Percentiles rank a stretch among this genome's conserved stretches.
Evolutionary conservation across 2,329 filamentous ascomycete genomes (phyloP).

Genomic region (Tolypocladium guangdongense): DNA sequence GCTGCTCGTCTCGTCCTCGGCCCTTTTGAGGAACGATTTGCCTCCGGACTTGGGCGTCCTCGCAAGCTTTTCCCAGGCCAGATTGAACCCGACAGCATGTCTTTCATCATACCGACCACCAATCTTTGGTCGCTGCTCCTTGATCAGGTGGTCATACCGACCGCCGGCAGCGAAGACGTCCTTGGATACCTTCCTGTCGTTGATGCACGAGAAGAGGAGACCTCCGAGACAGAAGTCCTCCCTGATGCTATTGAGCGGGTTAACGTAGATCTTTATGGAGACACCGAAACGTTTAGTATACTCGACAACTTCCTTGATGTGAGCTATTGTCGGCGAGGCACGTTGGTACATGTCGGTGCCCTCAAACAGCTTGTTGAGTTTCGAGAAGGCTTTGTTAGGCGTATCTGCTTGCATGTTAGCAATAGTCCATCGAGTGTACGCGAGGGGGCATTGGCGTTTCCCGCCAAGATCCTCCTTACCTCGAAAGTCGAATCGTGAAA

Average conservation of each 20-base stretch:
- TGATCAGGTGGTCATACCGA: conserved; percentile 82
- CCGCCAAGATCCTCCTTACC: conserved; percentile 30
- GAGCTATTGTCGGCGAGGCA: conserved; percentile 64
- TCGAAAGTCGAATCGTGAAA: conserved; percentile 85
- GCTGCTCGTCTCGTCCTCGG: conserved; percentile 49
- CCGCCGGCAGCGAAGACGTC: conserved; percentile 91
- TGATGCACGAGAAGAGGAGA: conserved; percentile 81
- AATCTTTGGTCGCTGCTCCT: conserved; percentile 65
- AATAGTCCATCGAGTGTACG: conserved; percentile 3
- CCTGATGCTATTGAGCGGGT: conserved; percentile 77
- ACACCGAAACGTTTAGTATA: conserved; percentile 70
- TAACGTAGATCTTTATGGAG: conserved; percentile 69
- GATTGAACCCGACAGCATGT: conserved; percentile 84
- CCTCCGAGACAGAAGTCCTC: conserved; percentile 84
- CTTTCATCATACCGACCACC: conserved; percentile 51
- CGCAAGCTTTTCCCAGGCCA: conserved; percentile 76
- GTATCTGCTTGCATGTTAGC: conserved; percentile 28
- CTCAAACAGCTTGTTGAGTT: conserved; percentile 49
- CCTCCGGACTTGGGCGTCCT: conserved; percentile 47
- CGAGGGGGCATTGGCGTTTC: background rate
- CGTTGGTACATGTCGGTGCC: conserved; percentile 60
- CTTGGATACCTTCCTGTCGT: conserved; percentile 63
- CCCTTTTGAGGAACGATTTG: conserved; percentile 57
- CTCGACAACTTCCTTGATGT: conserved; percentile 66
- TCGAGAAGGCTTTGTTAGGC: conserved; percentile 44